Base-by-base conservation (phyloP, 2,329 filamentous ascomycete species). In the Eutypella sp. region DNA sequence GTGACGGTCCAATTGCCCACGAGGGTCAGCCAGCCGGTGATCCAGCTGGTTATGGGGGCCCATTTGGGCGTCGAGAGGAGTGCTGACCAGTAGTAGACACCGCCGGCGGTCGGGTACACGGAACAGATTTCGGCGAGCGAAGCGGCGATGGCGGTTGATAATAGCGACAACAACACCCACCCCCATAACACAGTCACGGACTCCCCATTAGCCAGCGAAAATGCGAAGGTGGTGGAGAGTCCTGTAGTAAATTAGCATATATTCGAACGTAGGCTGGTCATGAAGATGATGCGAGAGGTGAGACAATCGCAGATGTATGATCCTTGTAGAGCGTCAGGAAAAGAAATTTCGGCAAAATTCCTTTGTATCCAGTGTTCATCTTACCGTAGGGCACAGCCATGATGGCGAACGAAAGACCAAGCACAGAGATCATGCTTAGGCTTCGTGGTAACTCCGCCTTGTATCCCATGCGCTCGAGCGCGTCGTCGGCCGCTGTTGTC, bases 311-410 rank as follows among this genome's bases (percentile, higher is more conserved):
- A n/a, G n/a, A n/a, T n/a, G n/a, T n/a, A n/a, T n/a, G n/a, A n/a
- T n/a, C n/a, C n/a, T n/a, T n/a, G n/a, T n/a, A n/a, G n/a, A n/a
- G n/a, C n/a, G n/a, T n/a, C n/a, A n/a, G n/a, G n/a, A n/a, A n/a
- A n/a, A n/a, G n/a, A n/a, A n/a, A n/a, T n/a, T n/a, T n/a, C n/a
- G n/a, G n/a, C n/a, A n/a, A n/a, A n/a, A n/a, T n/a, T n/a, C n/a
- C n/a, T n/a, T n/a, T n/a, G n/a, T n/a, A n/a, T n/a, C n/a, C n/a
- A n/a, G n/a, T n/a, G n/a, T n/a, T n/a, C n/a, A n/a, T n/a, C n/a
- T n/a, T n/a, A n/a, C 84, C 84, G 54, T 82, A 85, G 1, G 82
- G 82, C 10, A 82, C 82, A 10, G 84, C 84, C 82, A 88, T 87
- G 63, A 89, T 87, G 42, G 84, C 84, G 59, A 88, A 88, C 38